These are phyloP conservation scores for Phytophthora foliorum DNA, from an alignment of 352 stramenopile genomes.

Conservation along the genomic window DNA sequence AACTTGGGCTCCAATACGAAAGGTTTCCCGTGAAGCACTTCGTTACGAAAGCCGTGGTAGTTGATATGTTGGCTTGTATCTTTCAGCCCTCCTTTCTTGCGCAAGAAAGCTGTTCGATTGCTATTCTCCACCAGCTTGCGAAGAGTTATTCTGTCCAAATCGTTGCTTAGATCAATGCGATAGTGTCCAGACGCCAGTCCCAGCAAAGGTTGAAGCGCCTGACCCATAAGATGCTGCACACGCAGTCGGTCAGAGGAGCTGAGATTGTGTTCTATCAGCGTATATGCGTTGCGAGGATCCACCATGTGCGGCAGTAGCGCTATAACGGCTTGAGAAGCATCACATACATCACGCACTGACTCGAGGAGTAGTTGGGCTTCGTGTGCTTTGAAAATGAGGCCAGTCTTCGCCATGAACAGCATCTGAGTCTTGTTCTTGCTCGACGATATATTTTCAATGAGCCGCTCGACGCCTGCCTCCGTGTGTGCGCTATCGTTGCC, in stretches of 20 bases:
- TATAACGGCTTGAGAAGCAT: constrained; percentile 71
- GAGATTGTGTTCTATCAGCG: constrained; percentile 76
- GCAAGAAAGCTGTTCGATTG: constrained; percentile 79
- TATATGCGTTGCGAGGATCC: constrained; percentile 66
- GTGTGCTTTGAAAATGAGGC: constrained; percentile 70
- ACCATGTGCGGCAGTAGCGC: constrained; percentile 81
- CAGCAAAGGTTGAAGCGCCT: constrained; percentile 71
- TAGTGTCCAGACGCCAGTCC: constrained; percentile 74
- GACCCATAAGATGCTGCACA: constrained; percentile 73
- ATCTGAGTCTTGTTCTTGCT: constrained; percentile 88
- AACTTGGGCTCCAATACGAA: constrained; percentile 63
- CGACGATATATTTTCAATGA: constrained; percentile 81
- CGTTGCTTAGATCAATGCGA: constrained; percentile 69
- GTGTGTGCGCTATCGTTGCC: constrained; percentile 78
- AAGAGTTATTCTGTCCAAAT: constrained; percentile 71
- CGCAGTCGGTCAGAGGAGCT: constrained; percentile 54
- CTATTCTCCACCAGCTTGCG: constrained; percentile 84
- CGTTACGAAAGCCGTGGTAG: constrained; percentile 82
- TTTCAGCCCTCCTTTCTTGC: constrained; percentile 69
- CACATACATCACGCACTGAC: constrained; percentile 68
- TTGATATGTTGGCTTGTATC: constrained; percentile 83
- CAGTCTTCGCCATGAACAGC: constrained; percentile 81
- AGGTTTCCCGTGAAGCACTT: constrained; percentile 75
- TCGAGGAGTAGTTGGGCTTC: constrained; percentile 80
- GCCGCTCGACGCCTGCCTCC: constrained; percentile 65